phyloP scores from a whole-genome alignment of 768 basidiomycete genomes.

The Pleurotus tuoliensis region DNA sequence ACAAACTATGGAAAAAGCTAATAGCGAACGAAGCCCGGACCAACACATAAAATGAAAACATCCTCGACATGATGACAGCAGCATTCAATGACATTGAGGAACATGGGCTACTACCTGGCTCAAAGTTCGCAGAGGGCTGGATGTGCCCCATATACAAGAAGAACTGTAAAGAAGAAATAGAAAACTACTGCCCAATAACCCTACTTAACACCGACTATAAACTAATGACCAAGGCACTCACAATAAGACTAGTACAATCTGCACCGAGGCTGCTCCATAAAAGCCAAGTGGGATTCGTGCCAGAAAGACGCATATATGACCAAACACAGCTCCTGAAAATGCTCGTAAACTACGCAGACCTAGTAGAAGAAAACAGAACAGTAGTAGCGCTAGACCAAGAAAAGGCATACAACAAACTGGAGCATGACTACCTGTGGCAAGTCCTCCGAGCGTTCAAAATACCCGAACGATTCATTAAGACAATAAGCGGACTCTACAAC shows the following conservation, averaged over 20 bases:
- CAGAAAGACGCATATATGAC: constrained; percentile 24
- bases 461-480: constrained; percentile 23
- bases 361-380: constrained; percentile 16
- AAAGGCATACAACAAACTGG: constrained; percentile 3
- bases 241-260: constrained; percentile 14
- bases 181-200: constrained; percentile 34
- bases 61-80: constrained; percentile 5
- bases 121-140: constrained; percentile 27
- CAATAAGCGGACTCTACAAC: constrained; percentile 24
- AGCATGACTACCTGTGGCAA: neutral
- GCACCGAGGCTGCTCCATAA: constrained; percentile 21
- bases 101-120: constrained; percentile 12
- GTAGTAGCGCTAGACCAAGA: constrained; percentile 25
- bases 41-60: neutral
- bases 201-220: constrained; percentile 35
- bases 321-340: constrained; percentile 23
- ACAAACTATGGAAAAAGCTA: constrained; percentile 24
- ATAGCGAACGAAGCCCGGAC: neutral
- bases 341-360: constrained; percentile 21
- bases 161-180: constrained; percentile 22
- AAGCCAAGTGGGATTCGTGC: constrained; percentile 35
- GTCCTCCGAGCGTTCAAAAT: constrained; percentile 8
- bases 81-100: constrained; percentile 25
- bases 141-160: constrained; percentile 42
- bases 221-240: constrained; percentile 23